phyloP scores from a whole-genome alignment of 768 basidiomycete species.

The Macrocybe gigantea region DNA sequence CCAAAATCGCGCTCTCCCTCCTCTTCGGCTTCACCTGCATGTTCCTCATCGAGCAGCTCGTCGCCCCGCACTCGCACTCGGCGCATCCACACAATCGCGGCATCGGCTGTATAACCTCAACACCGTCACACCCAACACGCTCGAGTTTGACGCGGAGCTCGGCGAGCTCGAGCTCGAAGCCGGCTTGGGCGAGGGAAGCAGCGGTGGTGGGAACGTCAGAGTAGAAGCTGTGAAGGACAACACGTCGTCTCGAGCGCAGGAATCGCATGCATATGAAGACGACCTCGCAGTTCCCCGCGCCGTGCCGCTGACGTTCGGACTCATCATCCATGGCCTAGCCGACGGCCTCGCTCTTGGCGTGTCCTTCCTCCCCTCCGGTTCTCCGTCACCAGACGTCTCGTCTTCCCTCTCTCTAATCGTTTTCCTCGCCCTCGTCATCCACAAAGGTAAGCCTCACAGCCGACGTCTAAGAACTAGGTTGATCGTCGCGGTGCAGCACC shows the following conservation, averaged over 20 bases:
- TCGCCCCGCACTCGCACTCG: conserved; percentile 44
- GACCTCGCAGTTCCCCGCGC: conserved; percentile 24
- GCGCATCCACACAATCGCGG: conserved; percentile 7
- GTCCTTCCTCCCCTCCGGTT: conserved; percentile 41
- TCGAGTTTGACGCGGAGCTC: conserved; percentile 60
- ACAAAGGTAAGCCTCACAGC: conserved; percentile 58
- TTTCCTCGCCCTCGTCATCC: conserved; percentile 85
- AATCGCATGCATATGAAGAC: neutral
- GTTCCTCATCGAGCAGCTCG: conserved; percentile 64
- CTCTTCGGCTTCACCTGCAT: conserved; percentile 58
- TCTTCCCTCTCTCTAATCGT: conserved; percentile 71
- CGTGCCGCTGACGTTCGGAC: conserved; percentile 75
- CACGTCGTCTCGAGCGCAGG: too few relatives aligned
- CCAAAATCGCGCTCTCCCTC: conserved; percentile 56
- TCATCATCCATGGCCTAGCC: conserved; percentile 82
- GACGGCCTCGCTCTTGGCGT: conserved; percentile 93
- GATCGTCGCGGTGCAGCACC: conserved; percentile 50
- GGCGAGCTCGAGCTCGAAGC: conserved; percentile 48
- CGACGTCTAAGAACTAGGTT: neutral
- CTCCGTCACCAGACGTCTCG: conserved; percentile 7
- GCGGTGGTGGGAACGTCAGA: neutral
- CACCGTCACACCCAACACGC: conserved; percentile 14
- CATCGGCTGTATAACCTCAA: too few relatives aligned
- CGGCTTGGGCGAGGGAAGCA: conserved; percentile 13
- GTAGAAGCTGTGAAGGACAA: too few relatives aligned